phyloP scores from a whole-genome alignment of 169 alveolate genomes.

The Babesia microti region DNA sequence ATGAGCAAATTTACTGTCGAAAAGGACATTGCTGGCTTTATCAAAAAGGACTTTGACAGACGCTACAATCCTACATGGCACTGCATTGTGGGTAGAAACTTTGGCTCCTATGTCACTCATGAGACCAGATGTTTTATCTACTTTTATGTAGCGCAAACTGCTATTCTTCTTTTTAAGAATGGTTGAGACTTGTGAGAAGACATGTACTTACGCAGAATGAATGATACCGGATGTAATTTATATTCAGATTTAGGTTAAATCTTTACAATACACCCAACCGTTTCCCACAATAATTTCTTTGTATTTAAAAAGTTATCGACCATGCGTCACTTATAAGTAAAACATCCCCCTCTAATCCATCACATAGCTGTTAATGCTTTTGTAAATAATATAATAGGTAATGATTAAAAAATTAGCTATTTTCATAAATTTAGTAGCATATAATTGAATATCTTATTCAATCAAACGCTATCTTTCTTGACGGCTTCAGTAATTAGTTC shows the following conservation, averaged over 20 bases:
- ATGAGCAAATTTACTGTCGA: conserved; percentile 88
- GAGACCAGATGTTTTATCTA: conserved; percentile 99
- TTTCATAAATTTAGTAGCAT: too few species aligned
- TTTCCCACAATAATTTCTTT: conserved; percentile 36
- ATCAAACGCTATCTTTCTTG: too few species aligned
- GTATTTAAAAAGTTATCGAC: too few species aligned
- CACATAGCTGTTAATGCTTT: too few species aligned
- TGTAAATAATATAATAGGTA: too few species aligned
- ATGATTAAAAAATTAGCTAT: too few species aligned
- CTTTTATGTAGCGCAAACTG: conserved; percentile 97
- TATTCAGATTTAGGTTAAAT: too few species aligned
- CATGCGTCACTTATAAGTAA: too few species aligned
- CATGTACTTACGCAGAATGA: conserved; percentile 20
- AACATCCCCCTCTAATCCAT: too few species aligned
- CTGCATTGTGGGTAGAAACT: conserved; percentile 97
- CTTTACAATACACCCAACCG: conserved; percentile 44
- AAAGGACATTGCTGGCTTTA: conserved; percentile 96
- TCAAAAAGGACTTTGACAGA: conserved; percentile 98
- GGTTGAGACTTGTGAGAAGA: conserved; percentile 71
- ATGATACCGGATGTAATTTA: too few species aligned
- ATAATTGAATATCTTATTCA: too few species aligned
- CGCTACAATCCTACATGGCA: conserved; percentile 98
- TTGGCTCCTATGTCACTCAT: conserved; percentile 98
- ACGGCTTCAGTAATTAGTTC: too few species aligned
- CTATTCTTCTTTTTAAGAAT: conserved; percentile 91